Base-by-base conservation (phyloP, 805 yeast species). In the Ogataea trehalophila region DNA sequence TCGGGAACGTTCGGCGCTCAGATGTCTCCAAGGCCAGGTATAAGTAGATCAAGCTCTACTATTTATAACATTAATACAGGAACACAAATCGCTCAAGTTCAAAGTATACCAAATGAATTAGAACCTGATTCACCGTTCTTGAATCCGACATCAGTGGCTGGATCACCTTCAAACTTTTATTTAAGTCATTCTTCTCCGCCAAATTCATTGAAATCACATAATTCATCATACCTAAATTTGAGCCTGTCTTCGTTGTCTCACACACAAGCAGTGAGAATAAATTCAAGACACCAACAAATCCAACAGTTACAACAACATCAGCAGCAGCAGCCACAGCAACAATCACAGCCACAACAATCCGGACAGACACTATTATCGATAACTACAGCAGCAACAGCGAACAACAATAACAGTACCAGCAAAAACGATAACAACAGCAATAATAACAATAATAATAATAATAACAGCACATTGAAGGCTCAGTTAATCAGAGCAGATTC, bases 141-240 rank as follows among this genome's bases (percentile, higher is more conserved):
- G 44, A 73, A 67, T 39, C 82, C 84, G 2, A 70, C 74, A 0
- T 76, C 81, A 5, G 42, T 78, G 15, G 75, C 76, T 2, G 80
- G 79, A 6, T 76, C 81, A 0, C 84, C 84, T 1, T 76, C 82
- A 5, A 61, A 77, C 42, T 77, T 79, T 51, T 74, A 78, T 72
- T 62, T 79, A 40, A 68, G 73, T n/a, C 70, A 76, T 18, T 75
- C 74, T 44, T 76, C 83, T 0, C 83, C 83, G 1, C 82, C 83
- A 16, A 54, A 53, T 13, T 65, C 71, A 1, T 45, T 57, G 55
- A 52, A 66, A 66, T 33, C 61, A 50, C 46, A 61, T 54, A 23
- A 61, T 33, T 52, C 61, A 13, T 53, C 62, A 16, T 58, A 49
- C 23, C 29, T 56, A 31, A 51, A 54, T 22, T 40, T 52, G 35